Percentiles rank a stretch among this genome's conserved stretches.
These are phyloP conservation scores for Ceratocystiopsis brevicomis DNA, from an alignment of 2,329 filamentous ascomycete genomes.

Conservation along the genomic window DNA sequence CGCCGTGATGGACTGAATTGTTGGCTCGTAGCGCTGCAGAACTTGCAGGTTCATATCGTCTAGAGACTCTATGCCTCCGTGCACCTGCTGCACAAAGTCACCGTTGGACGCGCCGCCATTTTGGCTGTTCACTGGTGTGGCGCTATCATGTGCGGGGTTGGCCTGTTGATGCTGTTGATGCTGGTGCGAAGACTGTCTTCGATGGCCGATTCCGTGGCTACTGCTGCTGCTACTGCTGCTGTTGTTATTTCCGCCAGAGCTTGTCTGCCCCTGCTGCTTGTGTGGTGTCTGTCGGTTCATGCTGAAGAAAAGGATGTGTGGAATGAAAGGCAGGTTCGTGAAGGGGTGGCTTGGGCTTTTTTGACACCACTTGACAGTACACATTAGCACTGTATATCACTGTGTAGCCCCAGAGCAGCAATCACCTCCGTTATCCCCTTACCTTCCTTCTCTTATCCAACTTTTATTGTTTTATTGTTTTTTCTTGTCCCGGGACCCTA, in stretches of 20 bases:
- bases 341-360: no score
- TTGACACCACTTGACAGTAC: no score
- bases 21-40: slow-evolving; percentile 61
- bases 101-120: no score
- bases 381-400: no score
- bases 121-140: no score
- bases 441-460: no score
- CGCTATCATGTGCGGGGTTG: no score
- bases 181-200: background rate
- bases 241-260: slow-evolving; percentile 12
- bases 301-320: background rate
- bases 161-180: slow-evolving; percentile 17
- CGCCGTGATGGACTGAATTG: slow-evolving; percentile 52
- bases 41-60: slow-evolving; percentile 77
- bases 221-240: slow-evolving; percentile 11
- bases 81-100: background rate
- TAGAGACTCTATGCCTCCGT: slow-evolving; percentile 34
- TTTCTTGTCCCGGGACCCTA: no score
- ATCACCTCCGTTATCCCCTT: no score
- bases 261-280: slow-evolving; percentile 12
- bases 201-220: slow-evolving; percentile 9
- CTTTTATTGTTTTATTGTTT: no score
- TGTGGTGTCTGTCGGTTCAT: slow-evolving; percentile 28
- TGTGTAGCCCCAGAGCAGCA: no score
- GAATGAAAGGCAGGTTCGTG: background rate